Conservation (phyloP, 768 basidiomycete species). For the Suillus discolor region DNA sequence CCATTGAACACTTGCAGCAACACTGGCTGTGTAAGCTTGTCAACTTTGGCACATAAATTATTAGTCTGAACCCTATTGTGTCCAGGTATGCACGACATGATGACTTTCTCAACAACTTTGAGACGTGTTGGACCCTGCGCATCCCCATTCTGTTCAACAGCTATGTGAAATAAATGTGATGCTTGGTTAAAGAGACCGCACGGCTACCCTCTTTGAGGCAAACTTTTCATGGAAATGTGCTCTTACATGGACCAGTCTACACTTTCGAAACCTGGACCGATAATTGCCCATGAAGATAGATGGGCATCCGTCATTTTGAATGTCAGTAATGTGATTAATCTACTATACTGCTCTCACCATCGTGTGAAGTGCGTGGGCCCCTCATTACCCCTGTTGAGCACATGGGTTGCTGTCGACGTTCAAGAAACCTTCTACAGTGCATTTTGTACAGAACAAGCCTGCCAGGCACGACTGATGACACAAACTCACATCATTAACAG, state of each 20-base stretch:
- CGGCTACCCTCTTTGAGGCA: neutral
- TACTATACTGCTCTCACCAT: neutral
- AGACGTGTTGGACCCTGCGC: neutral
- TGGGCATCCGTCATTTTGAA: neutral
- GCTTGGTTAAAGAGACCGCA: neutral
- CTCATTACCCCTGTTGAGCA: neutral
- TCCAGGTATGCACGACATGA: neutral
- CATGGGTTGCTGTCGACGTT: neutral
- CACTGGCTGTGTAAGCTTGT: neutral
- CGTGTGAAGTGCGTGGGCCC: neutral
- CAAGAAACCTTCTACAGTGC: neutral
- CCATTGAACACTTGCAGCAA: neutral
- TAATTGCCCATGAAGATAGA: neutral
- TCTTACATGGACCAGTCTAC: neutral
- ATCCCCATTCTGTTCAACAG: neutral
- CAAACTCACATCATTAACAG: no score
- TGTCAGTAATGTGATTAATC: neutral
- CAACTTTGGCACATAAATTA: neutral
- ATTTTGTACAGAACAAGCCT: neutral
- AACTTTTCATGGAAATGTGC: no score
- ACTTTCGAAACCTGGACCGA: neutral
- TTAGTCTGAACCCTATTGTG: neutral
- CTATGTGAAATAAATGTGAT: neutral
- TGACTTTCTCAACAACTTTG: neutral
- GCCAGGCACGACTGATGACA: neutral